Evolutionary conservation across 2,329 filamentous ascomycete genomes (phyloP).

Genomic region (Fusarium temperatum): DNA sequence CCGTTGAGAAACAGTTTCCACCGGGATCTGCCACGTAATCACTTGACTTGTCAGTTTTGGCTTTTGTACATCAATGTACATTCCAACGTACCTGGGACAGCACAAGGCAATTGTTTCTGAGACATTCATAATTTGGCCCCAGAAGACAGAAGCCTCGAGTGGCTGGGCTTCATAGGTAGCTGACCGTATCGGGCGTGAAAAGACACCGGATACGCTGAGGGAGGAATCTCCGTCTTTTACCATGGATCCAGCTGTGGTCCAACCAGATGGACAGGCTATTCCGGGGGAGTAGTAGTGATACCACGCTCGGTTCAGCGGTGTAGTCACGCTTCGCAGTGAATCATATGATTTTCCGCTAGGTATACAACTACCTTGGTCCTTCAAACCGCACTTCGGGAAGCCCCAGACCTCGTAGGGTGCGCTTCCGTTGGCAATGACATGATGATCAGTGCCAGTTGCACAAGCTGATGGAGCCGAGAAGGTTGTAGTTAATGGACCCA

Average conservation of each 20-base stretch:
- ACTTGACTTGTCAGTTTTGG: not conserved
- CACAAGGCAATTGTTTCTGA: not conserved
- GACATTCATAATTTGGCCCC: not conserved
- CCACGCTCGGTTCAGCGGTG: fast-evolving
- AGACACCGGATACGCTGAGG: not conserved
- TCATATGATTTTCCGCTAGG: not conserved
- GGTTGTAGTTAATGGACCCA: not conserved
- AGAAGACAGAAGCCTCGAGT: not conserved
- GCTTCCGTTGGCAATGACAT: not conserved
- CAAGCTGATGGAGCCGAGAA: not conserved
- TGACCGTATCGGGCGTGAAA: not conserved
- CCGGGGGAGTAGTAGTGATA: not conserved
- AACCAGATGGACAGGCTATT: not conserved
- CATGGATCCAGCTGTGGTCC: not conserved
- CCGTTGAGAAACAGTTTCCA: not conserved
- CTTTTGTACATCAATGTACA: fast-evolving
- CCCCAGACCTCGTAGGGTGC: not conserved
- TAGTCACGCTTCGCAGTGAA: fast-evolving
- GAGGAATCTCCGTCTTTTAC: fast-evolving
- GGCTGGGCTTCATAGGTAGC: not conserved
- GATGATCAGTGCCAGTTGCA: not conserved
- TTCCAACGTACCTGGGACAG: not conserved
- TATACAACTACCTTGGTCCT: not conserved
- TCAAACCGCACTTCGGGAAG: not conserved
- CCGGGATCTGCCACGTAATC: not conserved